phyloP scores from a whole-genome alignment of 768 basidiomycete species.

The Hysterangium stoloniferum region DNA sequence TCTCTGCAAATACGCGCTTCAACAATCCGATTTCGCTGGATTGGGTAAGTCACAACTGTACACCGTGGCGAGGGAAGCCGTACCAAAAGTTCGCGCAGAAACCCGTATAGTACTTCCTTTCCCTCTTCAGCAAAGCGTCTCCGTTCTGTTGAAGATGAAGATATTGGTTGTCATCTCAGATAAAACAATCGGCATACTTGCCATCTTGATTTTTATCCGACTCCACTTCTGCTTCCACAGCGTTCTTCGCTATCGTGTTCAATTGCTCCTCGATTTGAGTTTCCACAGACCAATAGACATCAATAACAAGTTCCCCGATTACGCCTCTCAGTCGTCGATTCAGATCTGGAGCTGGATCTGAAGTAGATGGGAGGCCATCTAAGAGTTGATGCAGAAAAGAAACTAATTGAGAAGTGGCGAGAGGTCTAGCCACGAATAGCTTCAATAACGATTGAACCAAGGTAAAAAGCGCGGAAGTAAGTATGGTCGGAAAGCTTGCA shows the following conservation, averaged over 20 bases:
- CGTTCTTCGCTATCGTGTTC: slow-evolving; percentile 43
- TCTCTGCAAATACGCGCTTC: slow-evolving; percentile 60
- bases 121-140: slow-evolving; percentile 43
- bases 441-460: slow-evolving; percentile 52
- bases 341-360: slow-evolving; percentile 31
- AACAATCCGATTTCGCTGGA: slow-evolving; percentile 34
- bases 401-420: slow-evolving; percentile 46
- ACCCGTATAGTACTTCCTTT: slow-evolving; percentile 46
- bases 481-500: slow-evolving; percentile 42
- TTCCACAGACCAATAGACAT: slow-evolving; percentile 78
- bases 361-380: slow-evolving; percentile 59
- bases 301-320: slow-evolving; percentile 67
- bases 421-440: slow-evolving; percentile 43
- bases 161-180: not conserved
- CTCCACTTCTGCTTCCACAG: slow-evolving; percentile 21
- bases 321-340: slow-evolving; percentile 23
- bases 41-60: not conserved
- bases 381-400: slow-evolving; percentile 60
- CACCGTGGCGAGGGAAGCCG: slow-evolving; percentile 19
- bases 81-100: slow-evolving; percentile 60
- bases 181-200: too few relatives aligned
- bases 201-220: not conserved
- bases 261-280: slow-evolving; percentile 65
- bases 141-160: slow-evolving; percentile 6
- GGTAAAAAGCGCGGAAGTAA: slow-evolving; percentile 64